These are phyloP conservation scores for Remersonia thermophila DNA, from an alignment of 2,329 filamentous ascomycete genomes.

Conservation along the genomic window DNA sequence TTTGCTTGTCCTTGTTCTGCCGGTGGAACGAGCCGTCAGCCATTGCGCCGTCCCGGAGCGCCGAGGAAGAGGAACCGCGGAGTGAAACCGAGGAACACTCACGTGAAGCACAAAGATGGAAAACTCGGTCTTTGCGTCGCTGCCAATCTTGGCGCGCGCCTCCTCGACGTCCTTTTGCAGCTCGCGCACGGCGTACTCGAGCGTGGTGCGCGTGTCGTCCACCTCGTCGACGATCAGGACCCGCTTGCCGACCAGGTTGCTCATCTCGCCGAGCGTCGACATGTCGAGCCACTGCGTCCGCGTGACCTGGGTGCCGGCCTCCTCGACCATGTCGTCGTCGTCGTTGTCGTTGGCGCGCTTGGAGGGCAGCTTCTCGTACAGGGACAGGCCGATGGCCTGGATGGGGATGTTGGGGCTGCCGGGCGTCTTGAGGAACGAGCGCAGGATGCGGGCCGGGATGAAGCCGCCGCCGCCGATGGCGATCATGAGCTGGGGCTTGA, in stretches of 20 bases:
- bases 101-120: slow-evolving; percentile 92
- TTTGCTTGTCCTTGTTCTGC: slow-evolving; percentile 91
- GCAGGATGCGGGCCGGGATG: slow-evolving; percentile 89
- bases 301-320: slow-evolving; percentile 83
- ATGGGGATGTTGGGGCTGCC: slow-evolving; percentile 92
- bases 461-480: slow-evolving; percentile 97
- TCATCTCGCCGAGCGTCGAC: slow-evolving; percentile 67
- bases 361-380: slow-evolving; percentile 72
- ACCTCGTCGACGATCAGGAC: slow-evolving; percentile 92
- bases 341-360: slow-evolving; percentile 44
- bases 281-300: slow-evolving; percentile 98
- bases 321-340: slow-evolving; percentile 66
- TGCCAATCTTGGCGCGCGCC: slow-evolving; percentile 61
- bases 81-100: no score
- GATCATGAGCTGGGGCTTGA: slow-evolving; percentile 93
- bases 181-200: slow-evolving; percentile 88
- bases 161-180: slow-evolving; percentile 86
- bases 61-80: slow-evolving; percentile 4
- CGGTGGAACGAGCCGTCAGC: no score
- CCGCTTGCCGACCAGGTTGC: slow-evolving; percentile 80
- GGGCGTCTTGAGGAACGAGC: slow-evolving; percentile 88
- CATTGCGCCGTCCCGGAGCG: not conserved
- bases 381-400: slow-evolving; percentile 93
- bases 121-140: slow-evolving; percentile 64
- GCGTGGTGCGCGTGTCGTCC: slow-evolving; percentile 84